phyloP scores from a whole-genome alignment of 1,139 yeast genomes.

The Saccharomyces hybrid region DNA sequence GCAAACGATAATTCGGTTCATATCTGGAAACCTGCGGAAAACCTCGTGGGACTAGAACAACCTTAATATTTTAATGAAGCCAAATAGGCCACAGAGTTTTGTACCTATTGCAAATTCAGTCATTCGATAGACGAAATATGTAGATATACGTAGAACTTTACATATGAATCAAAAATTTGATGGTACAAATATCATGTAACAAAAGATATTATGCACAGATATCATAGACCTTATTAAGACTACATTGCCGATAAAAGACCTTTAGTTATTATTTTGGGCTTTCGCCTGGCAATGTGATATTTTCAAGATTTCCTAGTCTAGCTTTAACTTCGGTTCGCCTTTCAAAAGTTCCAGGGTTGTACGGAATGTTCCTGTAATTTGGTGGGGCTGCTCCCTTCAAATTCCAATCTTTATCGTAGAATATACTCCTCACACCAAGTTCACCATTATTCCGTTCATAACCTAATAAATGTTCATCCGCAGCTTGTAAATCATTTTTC shows the following conservation, averaged over 20 bases:
- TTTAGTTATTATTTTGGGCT: background rate
- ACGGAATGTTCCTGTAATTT: constrained; percentile 22
- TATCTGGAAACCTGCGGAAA: constrained; percentile 61
- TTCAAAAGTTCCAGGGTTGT: constrained; percentile 19
- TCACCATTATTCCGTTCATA: constrained; percentile 4
- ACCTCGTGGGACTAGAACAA: constrained; percentile 14
- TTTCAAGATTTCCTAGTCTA: constrained; percentile 11
- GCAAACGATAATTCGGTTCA: constrained; percentile 87
- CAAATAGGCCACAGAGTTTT: background rate
- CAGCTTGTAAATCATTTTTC: constrained; percentile 19
- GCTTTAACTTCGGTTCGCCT: constrained; percentile 11
- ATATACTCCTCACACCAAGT: constrained; percentile 33
- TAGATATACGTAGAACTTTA: background rate
- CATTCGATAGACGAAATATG: background rate
- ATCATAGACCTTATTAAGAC: too few relatives aligned
- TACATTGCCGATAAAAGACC: background rate
- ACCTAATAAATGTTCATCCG: constrained; percentile 12
- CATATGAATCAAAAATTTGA: background rate
- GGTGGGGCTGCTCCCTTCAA: constrained; percentile 35
- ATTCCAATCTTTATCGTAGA: constrained; percentile 40
- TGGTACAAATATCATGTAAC: background rate
- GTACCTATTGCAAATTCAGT: background rate
- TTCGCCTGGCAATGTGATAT: constrained; percentile 12
- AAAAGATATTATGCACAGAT: too few relatives aligned
- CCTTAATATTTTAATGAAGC: background rate